Evolutionary conservation across 352 stramenopile genomes (phyloP).

Genomic region (Pythium folliculosum): DNA sequence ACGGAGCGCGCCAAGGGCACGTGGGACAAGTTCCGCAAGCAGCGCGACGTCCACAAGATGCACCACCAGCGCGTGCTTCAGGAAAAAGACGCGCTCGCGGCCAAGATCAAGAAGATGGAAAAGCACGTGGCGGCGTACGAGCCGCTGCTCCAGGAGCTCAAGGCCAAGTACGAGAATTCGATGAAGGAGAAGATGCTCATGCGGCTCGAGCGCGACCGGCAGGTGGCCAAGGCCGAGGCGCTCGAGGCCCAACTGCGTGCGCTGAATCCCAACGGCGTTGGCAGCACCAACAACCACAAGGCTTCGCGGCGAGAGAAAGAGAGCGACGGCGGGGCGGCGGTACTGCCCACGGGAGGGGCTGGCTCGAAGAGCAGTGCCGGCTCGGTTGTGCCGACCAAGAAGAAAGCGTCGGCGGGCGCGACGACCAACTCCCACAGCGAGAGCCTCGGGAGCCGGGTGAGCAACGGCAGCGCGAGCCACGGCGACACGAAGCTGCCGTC

Average conservation of each 20-base stretch:
- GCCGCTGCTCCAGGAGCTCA: conserved; percentile 91
- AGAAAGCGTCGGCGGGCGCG: conserved; percentile 26
- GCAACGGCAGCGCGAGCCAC: background rate
- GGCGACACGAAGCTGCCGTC: conserved; percentile 65
- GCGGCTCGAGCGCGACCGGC: conserved; percentile 91
- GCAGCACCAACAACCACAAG: conserved; percentile 28
- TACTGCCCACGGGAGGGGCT: no score
- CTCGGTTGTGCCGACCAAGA: conserved; percentile 26
- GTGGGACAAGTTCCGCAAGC: conserved; percentile 95
- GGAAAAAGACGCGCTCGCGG: conserved; percentile 92
- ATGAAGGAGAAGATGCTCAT: conserved; percentile 99
- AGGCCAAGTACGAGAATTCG: conserved; percentile 92
- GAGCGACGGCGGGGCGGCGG: no score
- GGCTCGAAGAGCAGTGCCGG: conserved; percentile 16
- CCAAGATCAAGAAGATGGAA: conserved; percentile 91
- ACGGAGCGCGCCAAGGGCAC: conserved; percentile 90
- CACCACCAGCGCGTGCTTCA: conserved; percentile 95
- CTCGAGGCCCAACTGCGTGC: conserved; percentile 86
- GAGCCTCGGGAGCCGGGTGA: conserved; percentile 16
- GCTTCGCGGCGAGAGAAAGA: conserved; percentile 18
- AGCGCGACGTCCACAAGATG: conserved; percentile 95
- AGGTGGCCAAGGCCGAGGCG: conserved; percentile 87
- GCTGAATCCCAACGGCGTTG: conserved; percentile 15
- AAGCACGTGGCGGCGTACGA: conserved; percentile 92
- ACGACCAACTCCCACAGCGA: conserved; percentile 16